These are phyloP conservation scores for Diaporthe longicolla DNA, from an alignment of 2,329 filamentous ascomycete genomes.

Conservation along the genomic window DNA sequence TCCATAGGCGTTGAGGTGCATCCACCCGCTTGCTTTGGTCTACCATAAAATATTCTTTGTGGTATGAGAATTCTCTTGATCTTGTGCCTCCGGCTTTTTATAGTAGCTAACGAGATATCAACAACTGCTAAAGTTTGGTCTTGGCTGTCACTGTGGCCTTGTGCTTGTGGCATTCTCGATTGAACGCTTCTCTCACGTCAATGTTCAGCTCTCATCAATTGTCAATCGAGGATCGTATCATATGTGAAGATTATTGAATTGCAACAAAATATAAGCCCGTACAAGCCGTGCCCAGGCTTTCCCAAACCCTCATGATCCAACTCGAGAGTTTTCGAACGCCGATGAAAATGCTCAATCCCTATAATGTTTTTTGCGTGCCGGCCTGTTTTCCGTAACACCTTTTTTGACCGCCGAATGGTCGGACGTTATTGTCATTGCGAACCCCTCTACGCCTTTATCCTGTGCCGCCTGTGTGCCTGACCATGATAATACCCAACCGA, in stretches of 20 bases:
- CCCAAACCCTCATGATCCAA: no score
- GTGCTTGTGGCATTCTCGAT: no score
- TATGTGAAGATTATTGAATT: slow-evolving; percentile 5
- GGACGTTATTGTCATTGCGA: background rate
- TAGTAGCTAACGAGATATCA: no score
- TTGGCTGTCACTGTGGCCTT: no score
- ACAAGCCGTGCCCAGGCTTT: background rate
- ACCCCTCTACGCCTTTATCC: slow-evolving; percentile 22
- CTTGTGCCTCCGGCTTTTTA: background rate
- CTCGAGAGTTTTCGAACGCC: background rate
- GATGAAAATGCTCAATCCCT: slow-evolving; percentile 20
- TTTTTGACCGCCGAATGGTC: slow-evolving; percentile 11
- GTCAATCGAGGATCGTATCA: background rate
- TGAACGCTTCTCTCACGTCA: background rate
- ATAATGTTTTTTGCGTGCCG: slow-evolving; percentile 27
- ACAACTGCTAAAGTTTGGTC: no score
- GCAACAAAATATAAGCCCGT: background rate
- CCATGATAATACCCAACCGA: slow-evolving; percentile 1
- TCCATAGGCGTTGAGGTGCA: slow-evolving; percentile 2
- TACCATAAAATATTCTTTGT: background rate
- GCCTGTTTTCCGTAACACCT: slow-evolving; percentile 13
- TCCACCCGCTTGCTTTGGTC: background rate
- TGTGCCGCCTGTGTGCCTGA: background rate
- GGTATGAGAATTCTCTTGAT: no score
- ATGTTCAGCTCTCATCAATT: no score